Evolutionary conservation across 495 filamentous ascomycete species (phyloP), one percentile per base, ranked within the genome.

Genomic region (Penicillium paxilli): DNA sequence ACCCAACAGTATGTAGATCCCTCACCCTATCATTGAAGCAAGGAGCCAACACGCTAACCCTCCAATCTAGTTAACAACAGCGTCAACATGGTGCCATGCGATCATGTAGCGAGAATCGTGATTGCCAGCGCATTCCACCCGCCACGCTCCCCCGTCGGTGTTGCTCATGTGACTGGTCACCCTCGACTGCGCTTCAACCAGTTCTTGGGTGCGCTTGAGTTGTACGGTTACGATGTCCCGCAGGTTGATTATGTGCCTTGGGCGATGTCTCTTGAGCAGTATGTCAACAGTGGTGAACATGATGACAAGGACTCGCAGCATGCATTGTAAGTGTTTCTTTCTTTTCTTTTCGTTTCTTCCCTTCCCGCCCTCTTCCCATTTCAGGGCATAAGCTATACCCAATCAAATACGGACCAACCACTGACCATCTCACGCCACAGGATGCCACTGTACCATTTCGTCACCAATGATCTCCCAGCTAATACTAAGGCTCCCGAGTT

Each of bases 391-490:
- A n/a, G n/a, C n/a, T n/a, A n/a, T n/a, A 32, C 30, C 30, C 30
- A 19, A n/a, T 20, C 23, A 8, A 44, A 28, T 56, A 37, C 57
- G 53, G 5, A 12, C 44, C 25, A 22, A 11, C n/a, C n/a, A n/a
- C 38, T 21, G 37, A 53, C 21, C 16, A n/a, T 23, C 21, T 17
- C 44, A 25, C 16, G 8, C 12, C 30, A 28, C 3, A 72, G 70
- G n/a, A 87, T 94, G 82, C 91, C 91, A 1, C 82, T 96, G 22
- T 91, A 88, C 64, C 88, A 96, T 70, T 93, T 95, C 66, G 89
- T 88, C 37, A 87, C 84, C 24, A 80, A 82, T 16, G 87, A 96
- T 62, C 81, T 97, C 8, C 92, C 91, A 0, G 81, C 80, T 8
- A 84, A 83, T 54, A 92, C 90, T 10, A 85, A 84, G 51, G 90